Conservation (phyloP, 2,329 filamentous ascomycete species). For the Leptographium procerum region DNA sequence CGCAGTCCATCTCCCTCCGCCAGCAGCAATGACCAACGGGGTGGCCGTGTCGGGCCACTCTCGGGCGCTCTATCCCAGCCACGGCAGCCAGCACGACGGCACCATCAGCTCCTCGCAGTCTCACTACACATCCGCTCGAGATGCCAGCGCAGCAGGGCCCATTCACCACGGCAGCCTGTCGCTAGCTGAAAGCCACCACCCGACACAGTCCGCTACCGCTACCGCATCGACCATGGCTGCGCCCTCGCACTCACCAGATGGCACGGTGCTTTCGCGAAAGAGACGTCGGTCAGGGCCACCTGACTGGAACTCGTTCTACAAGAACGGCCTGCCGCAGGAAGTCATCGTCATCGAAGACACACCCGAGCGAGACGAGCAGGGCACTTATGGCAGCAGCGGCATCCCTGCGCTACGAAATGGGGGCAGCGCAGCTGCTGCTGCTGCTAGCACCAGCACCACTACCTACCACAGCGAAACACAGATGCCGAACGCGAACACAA, state of each 20-base stretch:
- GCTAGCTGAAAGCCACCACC: conserved; percentile 14
- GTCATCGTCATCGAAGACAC: conserved; percentile 76
- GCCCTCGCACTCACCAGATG: conserved; percentile 19
- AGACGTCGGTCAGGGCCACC: conserved; percentile 51
- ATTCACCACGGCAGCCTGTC: not conserved
- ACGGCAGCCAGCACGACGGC: not conserved
- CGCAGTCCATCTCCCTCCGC: not conserved
- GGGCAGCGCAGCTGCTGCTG: not conserved
- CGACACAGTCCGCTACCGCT: conserved; percentile 19
- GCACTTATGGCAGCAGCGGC: conserved; percentile 13
- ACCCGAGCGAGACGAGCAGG: conserved; percentile 41
- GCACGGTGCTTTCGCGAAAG: conserved; percentile 29
- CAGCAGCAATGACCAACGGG: conserved; percentile 7
- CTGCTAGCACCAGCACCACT: no score
- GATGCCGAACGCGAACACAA: conserved; percentile 11
- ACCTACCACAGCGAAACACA: conserved; percentile 10
- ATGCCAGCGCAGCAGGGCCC: conserved; percentile 1
- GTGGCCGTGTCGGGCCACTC: conserved; percentile 2
- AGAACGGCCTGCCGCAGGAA: conserved; percentile 72
- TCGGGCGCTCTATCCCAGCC: not conserved
- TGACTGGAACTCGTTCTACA: conserved; percentile 73
- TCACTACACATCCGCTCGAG: conserved; percentile 17
- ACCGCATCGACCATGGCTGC: conserved; percentile 29
- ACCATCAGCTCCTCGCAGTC: conserved; percentile 12
- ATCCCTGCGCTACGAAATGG: conserved; percentile 6